Evolutionary conservation across 2,329 filamentous ascomycete species (phyloP).

Genomic region (Penicillium digitatum): DNA sequence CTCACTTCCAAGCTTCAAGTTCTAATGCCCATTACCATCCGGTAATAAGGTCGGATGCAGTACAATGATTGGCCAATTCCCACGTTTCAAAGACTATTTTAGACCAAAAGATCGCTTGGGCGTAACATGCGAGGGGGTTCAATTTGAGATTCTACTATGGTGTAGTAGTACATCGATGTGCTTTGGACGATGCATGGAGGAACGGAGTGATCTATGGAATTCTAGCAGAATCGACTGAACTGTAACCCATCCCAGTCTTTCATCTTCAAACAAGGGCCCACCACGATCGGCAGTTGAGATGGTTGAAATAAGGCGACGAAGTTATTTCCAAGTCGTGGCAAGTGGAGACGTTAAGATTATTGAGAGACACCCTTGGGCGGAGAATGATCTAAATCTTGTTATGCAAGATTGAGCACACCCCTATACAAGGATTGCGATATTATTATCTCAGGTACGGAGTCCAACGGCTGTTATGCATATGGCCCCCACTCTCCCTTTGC

Average conservation of each 20-base stretch:
- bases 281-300: neutral
- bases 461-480: neutral
- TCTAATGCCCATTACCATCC: neutral
- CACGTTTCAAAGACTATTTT: neutral
- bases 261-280: slow-evolving; percentile 11
- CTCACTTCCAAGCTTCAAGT: neutral
- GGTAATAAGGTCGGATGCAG: neutral
- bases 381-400: neutral
- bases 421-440: neutral
- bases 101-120: neutral
- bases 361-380: neutral
- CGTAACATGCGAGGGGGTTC: neutral
- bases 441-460: neutral
- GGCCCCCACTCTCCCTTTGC: neutral
- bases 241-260: neutral
- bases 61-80: neutral
- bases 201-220: neutral
- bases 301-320: neutral
- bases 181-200: neutral
- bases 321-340: neutral
- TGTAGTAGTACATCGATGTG: neutral
- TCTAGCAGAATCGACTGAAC: neutral
- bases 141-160: neutral
- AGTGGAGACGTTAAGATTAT: neutral
- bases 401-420: neutral